These are phyloP conservation scores for Epichloe elymi DNA, from an alignment of 2,329 filamentous ascomycete genomes.

Conservation along the genomic window DNA sequence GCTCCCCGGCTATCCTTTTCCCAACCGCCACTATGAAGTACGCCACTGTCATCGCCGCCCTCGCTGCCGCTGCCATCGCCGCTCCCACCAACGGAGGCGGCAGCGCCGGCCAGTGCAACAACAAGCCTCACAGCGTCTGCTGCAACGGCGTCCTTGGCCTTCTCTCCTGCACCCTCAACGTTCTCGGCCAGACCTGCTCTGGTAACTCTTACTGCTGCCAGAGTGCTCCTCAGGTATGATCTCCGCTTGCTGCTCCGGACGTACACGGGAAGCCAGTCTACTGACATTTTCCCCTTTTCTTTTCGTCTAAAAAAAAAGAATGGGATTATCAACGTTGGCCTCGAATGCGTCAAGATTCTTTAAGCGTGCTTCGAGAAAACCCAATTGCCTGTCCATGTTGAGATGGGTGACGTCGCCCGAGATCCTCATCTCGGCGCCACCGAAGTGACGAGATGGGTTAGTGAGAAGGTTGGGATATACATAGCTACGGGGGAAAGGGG, in stretches of 20 bases:
- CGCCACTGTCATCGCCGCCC: slow-evolving; percentile 1
- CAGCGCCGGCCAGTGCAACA: not conserved
- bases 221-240: slow-evolving; percentile 1
- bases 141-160: not conserved
- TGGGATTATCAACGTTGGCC: slow-evolving; percentile 3
- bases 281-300: not conserved
- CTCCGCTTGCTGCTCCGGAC: not conserved
- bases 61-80: slow-evolving; percentile 2
- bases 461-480: no score
- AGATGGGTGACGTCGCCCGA: not conserved
- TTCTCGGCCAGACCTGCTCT: not conserved
- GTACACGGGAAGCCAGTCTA: not conserved
- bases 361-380: not conserved
- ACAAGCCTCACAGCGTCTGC: not conserved
- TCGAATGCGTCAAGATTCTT: not conserved
- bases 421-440: no score
- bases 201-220: slow-evolving; percentile 4
- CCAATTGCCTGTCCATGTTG: no score
- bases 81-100: not conserved
- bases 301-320: not conserved
- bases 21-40: slow-evolving; percentile 5
- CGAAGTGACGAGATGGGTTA: no score
- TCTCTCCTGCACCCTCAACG: not conserved
- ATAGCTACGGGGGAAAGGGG: no score
- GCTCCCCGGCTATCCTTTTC: no score